phyloP scores from a whole-genome alignment of 345 rosid species.

The Theobroma cacao region DNA sequence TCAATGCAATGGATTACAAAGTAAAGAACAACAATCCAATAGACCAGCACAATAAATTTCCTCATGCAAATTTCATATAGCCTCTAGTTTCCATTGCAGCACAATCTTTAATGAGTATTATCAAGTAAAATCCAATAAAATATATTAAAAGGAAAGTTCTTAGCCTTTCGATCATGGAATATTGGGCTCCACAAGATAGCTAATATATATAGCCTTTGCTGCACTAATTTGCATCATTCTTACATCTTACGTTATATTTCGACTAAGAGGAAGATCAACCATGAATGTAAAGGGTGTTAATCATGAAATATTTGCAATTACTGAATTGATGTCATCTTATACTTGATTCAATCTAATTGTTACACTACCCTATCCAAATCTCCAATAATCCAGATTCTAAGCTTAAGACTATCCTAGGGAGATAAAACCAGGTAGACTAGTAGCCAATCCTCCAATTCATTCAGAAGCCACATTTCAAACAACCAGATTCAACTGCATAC shows the following conservation, averaged over 20 bases:
- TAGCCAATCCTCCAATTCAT: neutral
- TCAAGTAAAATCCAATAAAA: neutral
- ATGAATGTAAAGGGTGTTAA: neutral
- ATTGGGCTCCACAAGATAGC: neutral
- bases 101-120: neutral
- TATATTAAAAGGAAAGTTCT: neutral
- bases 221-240: neutral
- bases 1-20: neutral
- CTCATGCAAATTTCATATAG: neutral
- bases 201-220: neutral
- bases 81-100: neutral
- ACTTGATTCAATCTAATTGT: neutral
- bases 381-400: neutral
- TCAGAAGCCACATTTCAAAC: neutral
- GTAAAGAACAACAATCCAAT: neutral
- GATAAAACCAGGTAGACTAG: neutral
- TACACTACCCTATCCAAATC: neutral
- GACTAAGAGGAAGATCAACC: neutral
- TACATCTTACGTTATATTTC: neutral
- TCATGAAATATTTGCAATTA: neutral
- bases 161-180: neutral
- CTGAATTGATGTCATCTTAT: neutral
- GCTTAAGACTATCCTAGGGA: neutral
- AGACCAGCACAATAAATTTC: neutral
- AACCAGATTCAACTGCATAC: neutral